phyloP scores from a whole-genome alignment of 2,329 filamentous ascomycete species.

The Cladosporium velox region DNA sequence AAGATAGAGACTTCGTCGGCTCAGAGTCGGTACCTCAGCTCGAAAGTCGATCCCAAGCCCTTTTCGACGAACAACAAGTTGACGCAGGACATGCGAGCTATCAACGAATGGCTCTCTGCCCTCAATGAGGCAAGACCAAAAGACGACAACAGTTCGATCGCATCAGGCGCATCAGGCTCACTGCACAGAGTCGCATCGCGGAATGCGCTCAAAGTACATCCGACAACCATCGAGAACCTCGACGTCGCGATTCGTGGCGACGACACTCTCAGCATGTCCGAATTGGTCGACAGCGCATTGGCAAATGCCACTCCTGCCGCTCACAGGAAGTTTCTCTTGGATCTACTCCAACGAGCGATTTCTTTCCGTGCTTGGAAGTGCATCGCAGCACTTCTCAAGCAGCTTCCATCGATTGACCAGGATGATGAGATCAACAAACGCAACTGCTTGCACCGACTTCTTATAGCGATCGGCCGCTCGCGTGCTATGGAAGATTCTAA shows the following conservation, averaged over 20 bases:
- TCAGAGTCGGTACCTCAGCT: constrained; percentile 82
- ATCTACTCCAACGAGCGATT: constrained; percentile 76
- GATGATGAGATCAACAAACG: constrained; percentile 90
- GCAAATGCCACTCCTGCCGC: constrained; percentile 40
- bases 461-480: constrained; percentile 86
- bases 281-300: constrained; percentile 48
- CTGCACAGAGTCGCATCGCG: constrained; percentile 76
- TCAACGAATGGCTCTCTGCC: constrained; percentile 90
- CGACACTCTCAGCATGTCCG: constrained; percentile 58
- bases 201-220: constrained; percentile 70
- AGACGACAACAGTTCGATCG: constrained; percentile 73
- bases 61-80: constrained; percentile 76
- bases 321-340: constrained; percentile 63
- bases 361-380: constrained; percentile 68
- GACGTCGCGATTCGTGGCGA: constrained; percentile 73
- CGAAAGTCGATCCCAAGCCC: constrained; percentile 83
- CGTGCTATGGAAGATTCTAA: constrained; percentile 52
- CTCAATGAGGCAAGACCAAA: constrained; percentile 75
- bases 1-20: constrained; percentile 72
- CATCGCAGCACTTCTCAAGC: constrained; percentile 69
- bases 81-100: constrained; percentile 61
- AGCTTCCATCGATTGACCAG: constrained; percentile 74
- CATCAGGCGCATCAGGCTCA: constrained; percentile 61
- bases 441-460: constrained; percentile 88
- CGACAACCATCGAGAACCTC: constrained; percentile 67